Base-by-base conservation (phyloP, 1,139 yeast species). In the Maudiozyma humilis region DNA sequence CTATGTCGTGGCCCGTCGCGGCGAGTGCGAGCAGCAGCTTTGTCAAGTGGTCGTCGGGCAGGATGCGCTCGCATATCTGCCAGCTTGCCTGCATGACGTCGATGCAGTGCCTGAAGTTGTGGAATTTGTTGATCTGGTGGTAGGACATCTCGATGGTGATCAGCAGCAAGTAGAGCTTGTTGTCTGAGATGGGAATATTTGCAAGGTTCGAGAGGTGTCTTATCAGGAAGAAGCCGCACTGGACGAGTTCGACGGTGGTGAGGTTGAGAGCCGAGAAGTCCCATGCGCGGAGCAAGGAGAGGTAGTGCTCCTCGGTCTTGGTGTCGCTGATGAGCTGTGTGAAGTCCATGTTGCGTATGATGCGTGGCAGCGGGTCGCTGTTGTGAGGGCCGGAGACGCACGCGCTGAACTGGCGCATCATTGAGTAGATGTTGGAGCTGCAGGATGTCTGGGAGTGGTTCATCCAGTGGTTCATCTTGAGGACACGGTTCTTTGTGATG, bases 1-100 rank as follows among this genome's bases (percentile, higher is more conserved):
- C 95, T 29, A 86, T 80, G 64, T 91, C 98, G 64, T 91, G 98
- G 40, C 98, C 97, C 41, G 89, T 68, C 1, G 96, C 95, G 1
- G 96, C 86, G 19, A 88, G 71, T 36, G 86, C 70, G 23, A 87
- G 66, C 29, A 59, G 46, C 30, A 56, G 44, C 27, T 38, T 50
- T 5, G 49, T 47, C 32, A 46, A 29, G 10, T 41, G 32, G 34
- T 46, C 36, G 3, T 44, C 44, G 2, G 49, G 44, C 20, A 51
- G 30, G 12, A 54, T 36, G 5, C 44, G 44, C 16, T 44, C 38
- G 36, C 60, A 54, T 13, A 62, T 48, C 38, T 47, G 56, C 53
- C 59, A 60, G 6, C 91, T 79, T 1, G 95, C 96, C 66, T 91
- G 98, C 59, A 89, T 68, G 6, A 91, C 98, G 65, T 91, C 98